Evolutionary conservation across 768 basidiomycete species (phyloP).

Genomic region (Russula griseocarnosa): DNA sequence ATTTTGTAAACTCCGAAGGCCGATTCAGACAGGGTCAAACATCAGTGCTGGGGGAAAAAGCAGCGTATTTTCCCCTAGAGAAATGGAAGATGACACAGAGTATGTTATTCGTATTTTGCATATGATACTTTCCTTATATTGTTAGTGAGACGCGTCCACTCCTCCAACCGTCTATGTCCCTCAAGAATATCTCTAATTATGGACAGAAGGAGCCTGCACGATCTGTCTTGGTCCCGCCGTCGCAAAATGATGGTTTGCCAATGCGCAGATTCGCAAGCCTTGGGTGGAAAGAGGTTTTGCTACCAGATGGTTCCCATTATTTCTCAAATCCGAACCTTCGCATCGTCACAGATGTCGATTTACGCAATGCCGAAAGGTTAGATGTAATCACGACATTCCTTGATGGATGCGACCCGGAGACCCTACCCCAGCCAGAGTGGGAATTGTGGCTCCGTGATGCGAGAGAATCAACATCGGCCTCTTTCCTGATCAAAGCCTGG

Average conservation of each 20-base stretch:
- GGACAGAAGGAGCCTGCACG: slow-evolving; percentile 21
- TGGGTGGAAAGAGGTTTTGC: slow-evolving; percentile 71
- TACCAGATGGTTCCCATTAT: slow-evolving; percentile 71
- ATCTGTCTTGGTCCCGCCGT: slow-evolving; percentile 25
- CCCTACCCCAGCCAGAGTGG: slow-evolving; percentile 42
- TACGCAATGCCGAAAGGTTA: slow-evolving; percentile 51
- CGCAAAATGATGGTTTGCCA: slow-evolving; percentile 29
- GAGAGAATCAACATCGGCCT: slow-evolving; percentile 34
- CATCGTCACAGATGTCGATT: slow-evolving; percentile 66
- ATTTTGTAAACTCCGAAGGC: slow-evolving; percentile 15
- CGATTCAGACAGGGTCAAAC: slow-evolving; percentile 22
- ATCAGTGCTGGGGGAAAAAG: slow-evolving; percentile 8
- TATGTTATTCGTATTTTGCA: slow-evolving; percentile 28
- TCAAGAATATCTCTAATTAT: slow-evolving; percentile 28
- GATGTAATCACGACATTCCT: slow-evolving; percentile 49
- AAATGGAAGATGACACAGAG: slow-evolving; percentile 30
- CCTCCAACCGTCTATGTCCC: slow-evolving; percentile 37
- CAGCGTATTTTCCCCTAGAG: slow-evolving; percentile 15
- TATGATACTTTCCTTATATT: slow-evolving; percentile 6
- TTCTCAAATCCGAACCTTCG: slow-evolving; percentile 60
- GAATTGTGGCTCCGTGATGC: slow-evolving; percentile 62
- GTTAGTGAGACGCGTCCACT: slow-evolving; percentile 54
- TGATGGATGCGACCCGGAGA: slow-evolving; percentile 33
- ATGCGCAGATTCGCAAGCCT: slow-evolving; percentile 40
- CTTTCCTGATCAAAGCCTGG: slow-evolving; percentile 49